Evolutionary conservation across 2,329 filamentous ascomycete genomes (phyloP).

Genomic region (Hypomyces rosellus): DNA sequence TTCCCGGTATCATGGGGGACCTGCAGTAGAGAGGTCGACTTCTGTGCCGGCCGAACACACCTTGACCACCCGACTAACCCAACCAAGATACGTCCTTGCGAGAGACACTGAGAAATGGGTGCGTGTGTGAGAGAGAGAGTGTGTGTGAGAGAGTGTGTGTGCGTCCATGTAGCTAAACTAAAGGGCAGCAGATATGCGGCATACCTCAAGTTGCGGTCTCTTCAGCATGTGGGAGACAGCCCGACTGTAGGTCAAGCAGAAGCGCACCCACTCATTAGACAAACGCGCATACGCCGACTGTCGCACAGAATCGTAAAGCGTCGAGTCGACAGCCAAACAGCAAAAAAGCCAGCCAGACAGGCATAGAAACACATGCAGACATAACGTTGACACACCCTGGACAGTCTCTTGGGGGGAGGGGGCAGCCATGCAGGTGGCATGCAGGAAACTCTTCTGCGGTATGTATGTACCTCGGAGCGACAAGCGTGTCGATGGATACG

Average conservation of each 20-base stretch:
- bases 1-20: slow-evolving; percentile 8
- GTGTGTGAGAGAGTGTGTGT: no score
- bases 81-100: background rate
- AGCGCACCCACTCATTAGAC: no score
- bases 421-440: background rate
- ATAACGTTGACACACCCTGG: background rate
- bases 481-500: background rate
- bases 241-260: no score
- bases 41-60: slow-evolving; percentile 6
- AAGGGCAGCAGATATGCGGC: background rate
- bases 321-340: no score
- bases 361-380: no score
- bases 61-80: background rate
- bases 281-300: no score
- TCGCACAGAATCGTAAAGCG: no score
- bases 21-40: slow-evolving; percentile 11
- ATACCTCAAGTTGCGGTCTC: background rate
- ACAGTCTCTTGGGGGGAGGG: no score
- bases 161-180: no score
- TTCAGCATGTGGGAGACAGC: background rate
- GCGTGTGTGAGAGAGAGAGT: no score
- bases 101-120: background rate
- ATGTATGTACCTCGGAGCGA: background rate
- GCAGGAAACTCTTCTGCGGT: no score
- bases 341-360: no score